Evolutionary conservation across 1,139 yeast species (phyloP).

Genomic region (Sugiyamaella grinbergsii): DNA sequence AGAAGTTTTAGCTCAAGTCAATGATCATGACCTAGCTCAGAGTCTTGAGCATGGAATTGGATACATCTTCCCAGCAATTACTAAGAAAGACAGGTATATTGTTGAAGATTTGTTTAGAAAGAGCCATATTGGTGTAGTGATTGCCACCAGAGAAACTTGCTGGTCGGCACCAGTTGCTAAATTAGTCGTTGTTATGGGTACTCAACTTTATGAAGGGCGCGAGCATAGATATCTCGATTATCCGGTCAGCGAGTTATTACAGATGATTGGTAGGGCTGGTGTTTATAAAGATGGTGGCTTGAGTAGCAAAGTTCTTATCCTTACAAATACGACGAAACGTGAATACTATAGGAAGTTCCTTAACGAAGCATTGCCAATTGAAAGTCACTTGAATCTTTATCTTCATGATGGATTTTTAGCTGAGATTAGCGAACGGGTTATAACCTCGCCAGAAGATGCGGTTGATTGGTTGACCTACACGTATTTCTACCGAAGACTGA

Average conservation of each 20-base stretch:
- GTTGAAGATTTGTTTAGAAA: slow-evolving; percentile 56
- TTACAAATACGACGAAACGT: slow-evolving; percentile 58
- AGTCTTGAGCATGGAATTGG: slow-evolving; percentile 70
- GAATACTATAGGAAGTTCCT: slow-evolving; percentile 73
- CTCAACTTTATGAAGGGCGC: slow-evolving; percentile 69
- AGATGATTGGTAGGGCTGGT: slow-evolving; percentile 68
- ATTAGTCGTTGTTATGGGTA: slow-evolving; percentile 66
- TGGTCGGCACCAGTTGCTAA: slow-evolving; percentile 54
- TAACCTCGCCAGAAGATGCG: slow-evolving; percentile 76
- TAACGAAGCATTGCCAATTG: slow-evolving; percentile 77
- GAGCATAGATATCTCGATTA: slow-evolving; percentile 75
- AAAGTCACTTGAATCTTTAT: slow-evolving; percentile 63
- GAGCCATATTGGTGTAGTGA: slow-evolving; percentile 54
- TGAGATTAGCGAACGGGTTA: slow-evolving; percentile 69
- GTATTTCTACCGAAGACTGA: slow-evolving; percentile 76
- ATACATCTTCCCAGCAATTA: slow-evolving; percentile 60
- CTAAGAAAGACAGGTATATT: slow-evolving; percentile 52
- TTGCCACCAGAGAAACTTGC: slow-evolving; percentile 62
- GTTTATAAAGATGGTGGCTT: slow-evolving; percentile 38
- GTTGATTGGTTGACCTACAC: slow-evolving; percentile 89
- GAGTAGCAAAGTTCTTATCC: slow-evolving; percentile 52
- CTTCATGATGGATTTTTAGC: slow-evolving; percentile 68
- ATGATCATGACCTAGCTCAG: slow-evolving; percentile 52
- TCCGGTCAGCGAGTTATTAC: slow-evolving; percentile 62
- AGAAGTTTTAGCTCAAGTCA: slow-evolving; percentile 48